Conservation (phyloP, 163 green algal genomes). For the Scenedesmus sp. region DNA sequence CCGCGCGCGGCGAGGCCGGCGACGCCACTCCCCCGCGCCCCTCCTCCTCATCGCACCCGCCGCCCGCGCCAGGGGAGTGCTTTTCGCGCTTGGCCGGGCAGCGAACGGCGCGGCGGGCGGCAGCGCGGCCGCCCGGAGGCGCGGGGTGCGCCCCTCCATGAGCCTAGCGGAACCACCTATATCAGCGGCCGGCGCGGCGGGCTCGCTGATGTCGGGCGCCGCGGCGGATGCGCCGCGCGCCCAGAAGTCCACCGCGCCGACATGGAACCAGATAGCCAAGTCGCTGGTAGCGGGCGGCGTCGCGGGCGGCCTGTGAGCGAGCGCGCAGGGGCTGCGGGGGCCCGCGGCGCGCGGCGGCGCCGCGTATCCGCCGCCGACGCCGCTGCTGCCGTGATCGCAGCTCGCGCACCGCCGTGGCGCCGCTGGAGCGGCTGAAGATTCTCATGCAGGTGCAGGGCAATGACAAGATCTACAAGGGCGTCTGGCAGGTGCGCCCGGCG, state of each 20-base stretch:
- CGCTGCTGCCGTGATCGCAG: constrained; percentile 72
- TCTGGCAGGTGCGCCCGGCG: constrained; percentile 76
- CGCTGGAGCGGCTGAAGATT: constrained; percentile 94
- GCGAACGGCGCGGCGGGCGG: too few species aligned
- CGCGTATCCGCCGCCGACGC: background rate
- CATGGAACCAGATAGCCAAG: constrained; percentile 74
- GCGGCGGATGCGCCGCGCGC: background rate
- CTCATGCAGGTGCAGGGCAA: constrained; percentile 96
- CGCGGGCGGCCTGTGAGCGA: constrained; percentile 94
- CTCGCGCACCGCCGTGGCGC: constrained; percentile 92
- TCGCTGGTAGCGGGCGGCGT: constrained; percentile 89
- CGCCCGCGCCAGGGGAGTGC: too few species aligned
- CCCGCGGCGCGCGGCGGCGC: background rate
- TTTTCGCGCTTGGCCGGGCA: too few species aligned
- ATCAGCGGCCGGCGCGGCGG: too few species aligned
- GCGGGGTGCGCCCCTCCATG: too few species aligned
- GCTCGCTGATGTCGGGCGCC: too few species aligned
- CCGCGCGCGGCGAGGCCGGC: too few species aligned
- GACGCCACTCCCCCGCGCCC: too few species aligned
- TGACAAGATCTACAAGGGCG: constrained; percentile 90
- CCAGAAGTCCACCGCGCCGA: constrained; percentile 42
- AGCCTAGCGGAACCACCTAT: too few species aligned
- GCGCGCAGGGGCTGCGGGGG: background rate
- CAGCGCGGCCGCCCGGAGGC: too few species aligned
- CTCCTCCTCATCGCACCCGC: too few species aligned